Evolutionary conservation across 2,329 filamentous ascomycete species (phyloP).

Genomic region (Cadophora sp.): DNA sequence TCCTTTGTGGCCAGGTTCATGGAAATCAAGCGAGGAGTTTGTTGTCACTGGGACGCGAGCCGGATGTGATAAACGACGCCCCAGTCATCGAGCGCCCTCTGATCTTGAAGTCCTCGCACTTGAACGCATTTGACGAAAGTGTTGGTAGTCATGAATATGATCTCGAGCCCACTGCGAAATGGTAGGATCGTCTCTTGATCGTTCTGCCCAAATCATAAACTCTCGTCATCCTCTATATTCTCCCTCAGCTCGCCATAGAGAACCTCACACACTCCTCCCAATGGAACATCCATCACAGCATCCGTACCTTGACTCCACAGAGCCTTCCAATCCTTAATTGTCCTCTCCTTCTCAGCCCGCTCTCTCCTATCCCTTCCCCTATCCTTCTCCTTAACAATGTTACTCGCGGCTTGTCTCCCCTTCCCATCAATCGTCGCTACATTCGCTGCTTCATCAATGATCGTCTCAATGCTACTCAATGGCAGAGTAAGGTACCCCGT

Average conservation of each 20-base stretch:
- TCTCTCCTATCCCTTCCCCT: slow-evolving; percentile 48
- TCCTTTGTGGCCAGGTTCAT: neutral
- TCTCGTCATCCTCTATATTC: slow-evolving; percentile 32
- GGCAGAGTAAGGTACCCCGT: slow-evolving; percentile 85
- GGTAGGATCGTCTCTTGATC: neutral
- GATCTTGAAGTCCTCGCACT: neutral
- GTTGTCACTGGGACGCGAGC: neutral
- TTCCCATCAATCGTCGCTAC: slow-evolving; percentile 81
- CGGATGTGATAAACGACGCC: neutral
- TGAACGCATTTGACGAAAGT: neutral
- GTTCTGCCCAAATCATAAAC: neutral
- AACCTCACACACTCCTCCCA: slow-evolving; percentile 94
- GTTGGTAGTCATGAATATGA: neutral
- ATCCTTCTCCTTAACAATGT: slow-evolving; percentile 44
- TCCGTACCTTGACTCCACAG: slow-evolving; percentile 95
- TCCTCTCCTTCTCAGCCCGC: slow-evolving; percentile 20
- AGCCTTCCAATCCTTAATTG: slow-evolving; percentile 68
- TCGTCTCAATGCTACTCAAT: slow-evolving; percentile 80
- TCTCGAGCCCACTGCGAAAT: neutral
- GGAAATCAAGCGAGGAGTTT: neutral
- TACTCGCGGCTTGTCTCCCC: slow-evolving; percentile 55
- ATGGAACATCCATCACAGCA: slow-evolving; percentile 94
- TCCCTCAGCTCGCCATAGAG: slow-evolving; percentile 74
- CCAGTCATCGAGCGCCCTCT: neutral
- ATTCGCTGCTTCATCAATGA: slow-evolving; percentile 90